Evolutionary conservation across 2,329 filamentous ascomycete genomes (phyloP).

Genomic region (Fusarium mangiferae): DNA sequence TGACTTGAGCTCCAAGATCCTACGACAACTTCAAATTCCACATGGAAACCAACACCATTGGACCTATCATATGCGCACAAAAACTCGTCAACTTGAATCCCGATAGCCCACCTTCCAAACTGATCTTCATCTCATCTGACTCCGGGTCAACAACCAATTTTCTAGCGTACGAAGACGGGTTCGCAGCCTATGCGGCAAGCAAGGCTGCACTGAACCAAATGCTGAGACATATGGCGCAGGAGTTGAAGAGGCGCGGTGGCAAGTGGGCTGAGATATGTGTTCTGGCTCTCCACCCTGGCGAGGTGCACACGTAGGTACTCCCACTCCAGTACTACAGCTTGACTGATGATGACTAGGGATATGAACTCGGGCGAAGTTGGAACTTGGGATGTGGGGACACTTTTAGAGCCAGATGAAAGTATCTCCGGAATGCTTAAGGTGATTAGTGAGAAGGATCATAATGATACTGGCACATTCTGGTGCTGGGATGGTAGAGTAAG

Average conservation of each 20-base stretch:
- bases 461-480: not conserved
- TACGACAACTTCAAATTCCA: not conserved
- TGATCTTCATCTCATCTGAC: not conserved
- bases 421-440: not conserved
- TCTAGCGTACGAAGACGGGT: not conserved
- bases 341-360: rapidly evolving
- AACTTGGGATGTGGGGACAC: not conserved
- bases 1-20: not conserved
- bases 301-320: not conserved
- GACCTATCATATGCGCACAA: not conserved
- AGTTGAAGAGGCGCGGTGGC: not conserved
- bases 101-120: not conserved
- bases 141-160: not conserved
- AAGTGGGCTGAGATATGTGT: conserved; percentile 1
- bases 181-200: not conserved
- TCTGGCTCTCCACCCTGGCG: not conserved
- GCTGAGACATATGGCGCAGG: not conserved
- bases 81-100: not conserved
- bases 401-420: not conserved
- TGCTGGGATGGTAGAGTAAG: not conserved
- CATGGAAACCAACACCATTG: not conserved
- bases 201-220: not conserved
- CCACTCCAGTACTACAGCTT: rapidly evolving
- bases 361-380: not conserved
- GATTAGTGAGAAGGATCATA: not conserved